A percentile compares a stretch with the other conserved stretches of the same genome.
phyloP scores from a whole-genome alignment of 805 yeast species.

The Ogataea chonburiensis region DNA sequence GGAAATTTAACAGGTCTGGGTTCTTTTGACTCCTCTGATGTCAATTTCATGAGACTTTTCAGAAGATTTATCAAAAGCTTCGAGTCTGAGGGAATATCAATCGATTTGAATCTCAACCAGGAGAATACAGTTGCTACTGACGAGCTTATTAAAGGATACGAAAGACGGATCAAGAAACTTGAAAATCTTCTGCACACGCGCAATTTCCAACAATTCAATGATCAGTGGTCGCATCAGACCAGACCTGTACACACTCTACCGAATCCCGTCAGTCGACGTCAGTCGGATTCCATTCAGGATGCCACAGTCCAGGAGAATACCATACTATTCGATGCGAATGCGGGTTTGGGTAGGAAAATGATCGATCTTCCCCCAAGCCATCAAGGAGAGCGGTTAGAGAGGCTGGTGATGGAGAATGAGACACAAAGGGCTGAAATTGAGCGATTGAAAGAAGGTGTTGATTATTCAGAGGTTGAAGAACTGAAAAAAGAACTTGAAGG shows the following conservation, averaged over 20 bases:
- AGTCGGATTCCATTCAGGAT: conserved; percentile 12
- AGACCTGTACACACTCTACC: conserved; percentile 7
- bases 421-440: conserved; percentile 17
- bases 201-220: conserved; percentile 53
- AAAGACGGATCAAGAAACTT: conserved; percentile 68
- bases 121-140: conserved; percentile 25
- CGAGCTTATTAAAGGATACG: conserved; percentile 59
- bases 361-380: conserved; percentile 32
- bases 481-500: conserved; percentile 19
- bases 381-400: conserved; percentile 24
- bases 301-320: conserved; percentile 14
- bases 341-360: conserved; percentile 24
- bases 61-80: conserved; percentile 46
- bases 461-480: conserved; percentile 15
- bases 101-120: conserved; percentile 35
- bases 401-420: conserved; percentile 26
- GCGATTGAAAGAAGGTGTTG: conserved; percentile 15
- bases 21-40: conserved; percentile 29
- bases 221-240: conserved; percentile 32
- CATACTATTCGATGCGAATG: conserved; percentile 21
- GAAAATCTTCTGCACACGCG: conserved; percentile 78
- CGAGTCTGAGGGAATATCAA: conserved; percentile 35
- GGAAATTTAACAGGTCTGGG: conserved; percentile 31
- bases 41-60: conserved; percentile 39
- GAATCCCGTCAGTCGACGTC: conserved; percentile 9